Evolutionary conservation across 257 asterid species (phyloP).

Genomic region (Jasminum sambac): DNA sequence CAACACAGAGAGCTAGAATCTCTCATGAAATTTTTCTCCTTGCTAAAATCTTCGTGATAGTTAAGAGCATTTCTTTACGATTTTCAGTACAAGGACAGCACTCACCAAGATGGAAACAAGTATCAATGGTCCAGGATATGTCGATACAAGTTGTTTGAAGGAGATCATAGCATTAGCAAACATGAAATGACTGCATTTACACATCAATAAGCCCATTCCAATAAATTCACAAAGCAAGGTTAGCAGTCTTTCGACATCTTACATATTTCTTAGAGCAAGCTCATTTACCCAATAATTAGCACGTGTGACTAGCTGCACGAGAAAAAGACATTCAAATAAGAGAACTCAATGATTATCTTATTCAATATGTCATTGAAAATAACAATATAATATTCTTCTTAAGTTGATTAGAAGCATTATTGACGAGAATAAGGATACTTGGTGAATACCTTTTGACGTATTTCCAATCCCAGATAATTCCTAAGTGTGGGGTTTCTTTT

Average conservation of each 20-base stretch:
- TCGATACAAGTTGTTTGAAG: constrained; percentile 65
- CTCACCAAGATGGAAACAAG: constrained; percentile 88
- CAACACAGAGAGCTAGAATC: constrained; percentile 13
- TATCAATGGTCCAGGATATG: constrained; percentile 87
- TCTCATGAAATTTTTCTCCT: constrained; percentile 3
- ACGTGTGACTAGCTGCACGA: constrained; percentile 76
- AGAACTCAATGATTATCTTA: constrained; percentile 23
- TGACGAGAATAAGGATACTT: constrained; percentile 15
- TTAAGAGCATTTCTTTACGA: constrained; percentile 2
- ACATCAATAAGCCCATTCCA: constrained; percentile 22
- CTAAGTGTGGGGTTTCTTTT: constrained; percentile 48
- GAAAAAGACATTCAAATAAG: constrained; percentile 19
- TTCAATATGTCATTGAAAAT: constrained; percentile 21
- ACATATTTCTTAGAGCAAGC: constrained; percentile 70
- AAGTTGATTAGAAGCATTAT: constrained; percentile 16
- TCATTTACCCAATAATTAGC: constrained; percentile 78
- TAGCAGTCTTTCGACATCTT: constrained; percentile 38
- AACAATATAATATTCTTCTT: constrained; percentile 4
- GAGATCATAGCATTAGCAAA: constrained; percentile 80
- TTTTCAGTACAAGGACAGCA: constrained; percentile 23
- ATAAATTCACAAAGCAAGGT: constrained; percentile 25
- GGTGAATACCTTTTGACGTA: constrained; percentile 73
- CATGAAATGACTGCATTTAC: constrained; percentile 72
- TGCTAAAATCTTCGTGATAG: constrained; percentile 3
- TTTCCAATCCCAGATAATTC: constrained; percentile 88